phyloP scores from a whole-genome alignment of 2,329 filamentous ascomycete genomes.

The Fusarium anthophilum region DNA sequence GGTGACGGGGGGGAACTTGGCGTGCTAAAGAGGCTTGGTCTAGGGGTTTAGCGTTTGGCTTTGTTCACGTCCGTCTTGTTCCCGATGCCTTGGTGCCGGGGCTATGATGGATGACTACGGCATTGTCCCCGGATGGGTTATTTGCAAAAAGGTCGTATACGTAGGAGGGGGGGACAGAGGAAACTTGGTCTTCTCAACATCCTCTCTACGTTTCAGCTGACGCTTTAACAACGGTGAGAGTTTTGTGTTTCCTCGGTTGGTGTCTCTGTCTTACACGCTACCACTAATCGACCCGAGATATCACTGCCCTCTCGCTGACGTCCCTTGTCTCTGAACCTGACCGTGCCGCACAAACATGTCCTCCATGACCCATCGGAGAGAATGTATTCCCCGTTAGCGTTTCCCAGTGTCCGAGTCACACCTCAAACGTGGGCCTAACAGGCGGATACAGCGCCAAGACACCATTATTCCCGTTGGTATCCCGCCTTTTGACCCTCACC shows the following conservation, averaged over 20 bases:
- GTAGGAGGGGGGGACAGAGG: neutral
- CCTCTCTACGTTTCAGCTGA: neutral
- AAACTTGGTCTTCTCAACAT: neutral
- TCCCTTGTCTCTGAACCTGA: neutral
- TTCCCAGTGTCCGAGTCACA: conserved; percentile 20
- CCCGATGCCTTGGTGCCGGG: conserved; percentile 15
- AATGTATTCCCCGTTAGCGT: conserved; percentile 31
- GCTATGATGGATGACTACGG: neutral
- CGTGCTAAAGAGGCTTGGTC: conserved; percentile 13
- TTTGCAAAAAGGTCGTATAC: neutral
- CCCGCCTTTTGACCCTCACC: conserved; percentile 34
- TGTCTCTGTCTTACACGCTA: neutral
- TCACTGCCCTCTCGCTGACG: neutral
- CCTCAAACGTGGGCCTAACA: conserved; percentile 26
- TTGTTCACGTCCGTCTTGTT: conserved; percentile 37
- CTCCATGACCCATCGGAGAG: conserved; percentile 14
- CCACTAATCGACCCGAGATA: neutral
- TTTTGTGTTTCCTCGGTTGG: neutral
- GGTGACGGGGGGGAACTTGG: neutral
- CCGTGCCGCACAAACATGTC: conserved; percentile 21
- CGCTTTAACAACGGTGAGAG: neutral
- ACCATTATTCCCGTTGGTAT: conserved; percentile 42
- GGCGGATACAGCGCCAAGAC: conserved; percentile 32
- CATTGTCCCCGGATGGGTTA: neutral
- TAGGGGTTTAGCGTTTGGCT: conserved; percentile 15